phyloP scores from a whole-genome alignment of 2,329 filamentous ascomycete species.

The Phaeosphaeriaceae sp. region DNA sequence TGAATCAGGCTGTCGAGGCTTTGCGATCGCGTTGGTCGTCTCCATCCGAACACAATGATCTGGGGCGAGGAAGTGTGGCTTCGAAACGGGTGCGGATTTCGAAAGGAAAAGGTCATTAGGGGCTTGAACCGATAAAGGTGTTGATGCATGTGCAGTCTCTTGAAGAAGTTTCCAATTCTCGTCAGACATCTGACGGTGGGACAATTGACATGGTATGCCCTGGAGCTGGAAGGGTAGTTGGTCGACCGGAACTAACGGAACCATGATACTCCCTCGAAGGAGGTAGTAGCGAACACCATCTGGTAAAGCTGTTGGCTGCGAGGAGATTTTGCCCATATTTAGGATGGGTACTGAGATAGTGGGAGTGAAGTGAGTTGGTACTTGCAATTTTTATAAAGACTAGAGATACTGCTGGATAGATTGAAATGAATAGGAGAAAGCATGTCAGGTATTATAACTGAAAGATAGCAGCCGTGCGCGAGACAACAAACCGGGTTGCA shows the following conservation, averaged over 20 bases:
- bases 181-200: conserved; percentile 29
- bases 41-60: conserved; percentile 23
- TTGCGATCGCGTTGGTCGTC: not conserved
- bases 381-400: too few species aligned
- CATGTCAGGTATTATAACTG: too few species aligned
- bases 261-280: conserved; percentile 41
- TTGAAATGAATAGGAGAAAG: too few species aligned
- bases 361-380: too few species aligned
- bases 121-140: conserved; percentile 12
- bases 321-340: too few species aligned
- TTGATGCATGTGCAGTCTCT: conserved; percentile 18
- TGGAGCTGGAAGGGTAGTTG: conserved; percentile 52
- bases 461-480: too few species aligned
- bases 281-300: conserved; percentile 46
- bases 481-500: too few species aligned
- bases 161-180: conserved; percentile 33
- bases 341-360: too few species aligned
- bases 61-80: conserved; percentile 21
- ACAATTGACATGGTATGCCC: conserved; percentile 46
- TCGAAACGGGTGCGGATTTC: not conserved
- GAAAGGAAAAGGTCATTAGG: not conserved
- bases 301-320: conserved; percentile 8
- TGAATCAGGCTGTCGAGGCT: not conserved
- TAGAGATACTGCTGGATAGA: too few species aligned
- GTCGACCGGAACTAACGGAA: conserved; percentile 53